phyloP scores from a whole-genome alignment of 805 yeast genomes.

The Metschnikowia picachoensis region DNA sequence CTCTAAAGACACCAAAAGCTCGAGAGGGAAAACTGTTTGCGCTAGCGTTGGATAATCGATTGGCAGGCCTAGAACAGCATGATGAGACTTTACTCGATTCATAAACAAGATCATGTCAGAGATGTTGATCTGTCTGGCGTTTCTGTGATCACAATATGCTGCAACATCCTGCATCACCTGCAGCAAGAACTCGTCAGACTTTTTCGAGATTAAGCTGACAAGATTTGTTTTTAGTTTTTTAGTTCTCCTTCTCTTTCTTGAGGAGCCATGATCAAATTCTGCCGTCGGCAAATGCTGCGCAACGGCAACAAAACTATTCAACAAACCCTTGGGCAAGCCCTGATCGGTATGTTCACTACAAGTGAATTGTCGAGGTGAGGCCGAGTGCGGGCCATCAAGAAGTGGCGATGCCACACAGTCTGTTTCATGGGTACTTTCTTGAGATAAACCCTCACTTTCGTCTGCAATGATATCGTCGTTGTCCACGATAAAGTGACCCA shows the following conservation, averaged over 20 bases:
- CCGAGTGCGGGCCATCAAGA: background rate
- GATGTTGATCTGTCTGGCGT: slow-evolving; percentile 26
- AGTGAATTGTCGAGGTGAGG: background rate
- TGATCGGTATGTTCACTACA: background rate
- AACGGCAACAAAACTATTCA: slow-evolving; percentile 14
- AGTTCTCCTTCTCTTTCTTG: slow-evolving; percentile 1
- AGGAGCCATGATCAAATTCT: slow-evolving; percentile 1
- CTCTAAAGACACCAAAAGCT: slow-evolving; percentile 30
- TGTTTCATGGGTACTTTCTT: background rate
- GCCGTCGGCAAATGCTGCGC: slow-evolving; percentile 12
- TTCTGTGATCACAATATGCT: slow-evolving; percentile 35
- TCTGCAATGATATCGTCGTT: slow-evolving; percentile 9
- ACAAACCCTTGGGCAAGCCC: slow-evolving; percentile 3
- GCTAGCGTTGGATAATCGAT: slow-evolving; percentile 32
- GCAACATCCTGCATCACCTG: slow-evolving; percentile 30
- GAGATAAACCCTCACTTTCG: background rate
- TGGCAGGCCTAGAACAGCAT: slow-evolving; percentile 13
- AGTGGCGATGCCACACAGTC: background rate
- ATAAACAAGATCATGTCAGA: slow-evolving; percentile 34
- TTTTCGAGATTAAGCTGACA: slow-evolving; percentile 21
- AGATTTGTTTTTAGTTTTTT: slow-evolving; percentile 13
- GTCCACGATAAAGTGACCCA: slow-evolving; percentile 17
- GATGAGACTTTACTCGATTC: slow-evolving; percentile 27
- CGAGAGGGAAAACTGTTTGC: slow-evolving; percentile 33
- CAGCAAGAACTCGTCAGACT: slow-evolving; percentile 30